Evolutionary conservation across 2,329 filamentous ascomycete genomes (phyloP), one percentile per base, ranked within the genome.

Genomic region (Colletotrichum limetticola): DNA sequence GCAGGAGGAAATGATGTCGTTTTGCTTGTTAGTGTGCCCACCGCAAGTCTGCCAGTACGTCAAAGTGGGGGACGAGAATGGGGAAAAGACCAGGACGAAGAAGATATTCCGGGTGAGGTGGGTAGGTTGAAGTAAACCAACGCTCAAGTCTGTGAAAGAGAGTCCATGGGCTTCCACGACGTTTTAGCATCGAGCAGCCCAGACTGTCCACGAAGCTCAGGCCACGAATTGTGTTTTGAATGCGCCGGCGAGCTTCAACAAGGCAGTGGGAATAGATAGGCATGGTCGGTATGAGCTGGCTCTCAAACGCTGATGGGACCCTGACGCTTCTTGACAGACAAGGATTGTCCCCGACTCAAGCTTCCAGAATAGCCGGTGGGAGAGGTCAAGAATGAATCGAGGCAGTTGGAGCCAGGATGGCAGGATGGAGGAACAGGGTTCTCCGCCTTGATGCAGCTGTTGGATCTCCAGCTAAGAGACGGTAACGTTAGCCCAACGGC

Each of bases 381-480:
- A 42, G 65, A 11, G 19, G 56, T 53, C 26, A 68, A 64, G 56
- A 52, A 62, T 57, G 35, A 42, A 35, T 35, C 7, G 5, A 24
- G 42, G 22, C 22, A 28, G n/a, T 46, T 28, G 46, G n/a, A 55
- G 22, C 35, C 35, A 26, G 52, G 37, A 49, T 24, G 26, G 26
- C 49, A 22, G 57, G n/a, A 19, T 26, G 7, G 1, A 28, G 49
- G 66, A 30, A 22, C 49, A 70, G 66, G 66, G 61, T 73, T 73
- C 71, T 62, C 71, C 61, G 71, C 55, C 61, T 60, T 70, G 4
- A 57, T 72, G 70, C 70, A 70, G 46, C 24, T 35, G 55, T 24
- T 52, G 59, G 42, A 64, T 72, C 59, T 60, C n/a, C 14, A 24
- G 70, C 28, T 49, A 57, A 53, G 60, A 37, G 35, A 49, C 70